A percentile compares a stretch with the other conserved stretches of the same genome.
These are phyloP conservation scores for Apiotrichum laibachii DNA, from an alignment of 1,284 basidiomycete species.

Conservation along the genomic window DNA sequence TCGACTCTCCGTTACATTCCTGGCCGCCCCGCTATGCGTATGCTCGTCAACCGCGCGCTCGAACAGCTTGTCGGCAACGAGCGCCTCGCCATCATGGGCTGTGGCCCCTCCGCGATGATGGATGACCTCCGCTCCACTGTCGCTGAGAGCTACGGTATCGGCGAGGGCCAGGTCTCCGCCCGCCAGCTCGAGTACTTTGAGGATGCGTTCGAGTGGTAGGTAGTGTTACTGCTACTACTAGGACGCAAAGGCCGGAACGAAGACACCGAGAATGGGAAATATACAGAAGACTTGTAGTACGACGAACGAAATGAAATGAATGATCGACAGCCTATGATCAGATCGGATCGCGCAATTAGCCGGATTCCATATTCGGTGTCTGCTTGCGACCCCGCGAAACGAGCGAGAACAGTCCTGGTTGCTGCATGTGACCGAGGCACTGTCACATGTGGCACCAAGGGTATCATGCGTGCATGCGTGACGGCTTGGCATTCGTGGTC, in stretches of 20 bases:
- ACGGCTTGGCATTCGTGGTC: too few species aligned
- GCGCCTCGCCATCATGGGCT: slow-evolving; percentile 31
- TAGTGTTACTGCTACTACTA: neutral
- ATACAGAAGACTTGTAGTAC: neutral
- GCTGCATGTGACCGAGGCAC: too few species aligned
- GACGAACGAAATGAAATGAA: too few species aligned
- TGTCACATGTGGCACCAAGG: too few species aligned
- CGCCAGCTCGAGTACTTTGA: slow-evolving; percentile 33
- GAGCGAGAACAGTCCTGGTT: too few species aligned
- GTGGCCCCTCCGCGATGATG: slow-evolving; percentile 38
- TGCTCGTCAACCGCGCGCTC: slow-evolving; percentile 17
- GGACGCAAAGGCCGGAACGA: neutral
- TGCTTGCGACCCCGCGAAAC: too few species aligned
- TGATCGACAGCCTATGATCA: too few species aligned
- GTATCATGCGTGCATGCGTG: too few species aligned
- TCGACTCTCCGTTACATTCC: neutral
- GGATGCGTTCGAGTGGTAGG: slow-evolving; percentile 32
- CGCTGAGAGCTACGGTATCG: slow-evolving; percentile 20
- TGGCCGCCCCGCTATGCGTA: slow-evolving; percentile 28
- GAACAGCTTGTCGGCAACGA: slow-evolving; percentile 12
- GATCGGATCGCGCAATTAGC: too few species aligned
- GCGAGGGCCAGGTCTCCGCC: slow-evolving; percentile 18
- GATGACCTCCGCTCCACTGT: slow-evolving; percentile 32
- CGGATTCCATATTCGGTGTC: too few species aligned
- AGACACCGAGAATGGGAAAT: neutral